Percentiles rank a stretch among this genome's conserved stretches.
Evolutionary conservation across 768 basidiomycete genomes (phyloP).

Genomic region (Neoboletus subvelutipes): DNA sequence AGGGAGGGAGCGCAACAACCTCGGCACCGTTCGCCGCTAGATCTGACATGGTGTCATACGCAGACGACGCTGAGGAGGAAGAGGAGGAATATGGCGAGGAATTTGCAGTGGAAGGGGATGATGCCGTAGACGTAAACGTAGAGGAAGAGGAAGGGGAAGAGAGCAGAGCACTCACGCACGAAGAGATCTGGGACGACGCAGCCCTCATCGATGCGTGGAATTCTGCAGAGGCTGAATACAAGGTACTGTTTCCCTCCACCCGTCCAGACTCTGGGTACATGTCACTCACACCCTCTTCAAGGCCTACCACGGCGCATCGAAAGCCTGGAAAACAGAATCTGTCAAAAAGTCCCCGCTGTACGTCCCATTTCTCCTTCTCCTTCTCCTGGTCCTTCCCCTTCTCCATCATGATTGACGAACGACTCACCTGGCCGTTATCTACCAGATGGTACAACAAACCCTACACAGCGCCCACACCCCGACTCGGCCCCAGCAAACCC

Average conservation of each 20-base stretch:
- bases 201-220: conserved; percentile 83
- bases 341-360: conserved; percentile 74
- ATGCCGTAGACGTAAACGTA: conserved; percentile 30
- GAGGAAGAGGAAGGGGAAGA: conserved; percentile 44
- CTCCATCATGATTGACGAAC: not conserved
- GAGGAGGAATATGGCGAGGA: conserved; percentile 26
- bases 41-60: conserved; percentile 1
- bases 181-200: conserved; percentile 86
- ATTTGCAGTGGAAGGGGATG: conserved; percentile 12
- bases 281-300: conserved; percentile 20
- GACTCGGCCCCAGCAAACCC: conserved; percentile 10
- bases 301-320: conserved; percentile 66
- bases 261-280: not conserved
- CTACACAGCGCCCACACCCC: conserved; percentile 15
- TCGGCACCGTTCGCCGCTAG: not conserved
- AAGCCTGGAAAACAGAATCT: conserved; percentile 68
- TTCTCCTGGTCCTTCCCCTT: not conserved
- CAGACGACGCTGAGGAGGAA: conserved; percentile 14
- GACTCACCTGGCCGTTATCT: not conserved
- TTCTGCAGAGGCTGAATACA: conserved; percentile 79
- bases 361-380: conserved; percentile 26
- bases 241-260: conserved; percentile 39
- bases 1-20: not conserved
- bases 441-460: conserved; percentile 80
- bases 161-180: conserved; percentile 62